A percentile compares a stretch with the other conserved stretches of the same genome.
Conservation (phyloP, 1,284 basidiomycete genomes). For the Agaricales sp. region DNA sequence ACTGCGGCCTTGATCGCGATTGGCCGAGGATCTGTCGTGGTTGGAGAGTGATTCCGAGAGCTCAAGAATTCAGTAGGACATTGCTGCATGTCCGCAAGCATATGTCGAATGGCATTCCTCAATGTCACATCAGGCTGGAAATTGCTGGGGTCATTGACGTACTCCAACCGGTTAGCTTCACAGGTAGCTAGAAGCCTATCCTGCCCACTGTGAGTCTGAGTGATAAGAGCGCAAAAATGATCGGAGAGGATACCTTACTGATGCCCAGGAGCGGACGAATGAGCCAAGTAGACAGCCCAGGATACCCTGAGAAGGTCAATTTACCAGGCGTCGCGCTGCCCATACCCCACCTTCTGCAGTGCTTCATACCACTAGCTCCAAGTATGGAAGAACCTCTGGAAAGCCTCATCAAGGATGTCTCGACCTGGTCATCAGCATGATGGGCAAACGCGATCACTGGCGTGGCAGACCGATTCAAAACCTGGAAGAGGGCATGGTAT, state of each 20-base stretch:
- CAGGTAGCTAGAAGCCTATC: conserved; percentile 69
- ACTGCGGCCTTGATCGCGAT: too few relatives aligned
- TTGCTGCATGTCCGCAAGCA: conserved; percentile 20
- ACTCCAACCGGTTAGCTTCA: conserved; percentile 44
- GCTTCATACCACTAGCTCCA: conserved; percentile 58
- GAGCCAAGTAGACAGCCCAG: conserved; percentile 58
- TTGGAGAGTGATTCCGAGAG: too few relatives aligned
- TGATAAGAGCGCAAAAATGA: not conserved
- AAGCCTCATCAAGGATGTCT: conserved; percentile 64
- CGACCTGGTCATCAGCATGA: conserved; percentile 72
- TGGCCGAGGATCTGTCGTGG: too few relatives aligned
- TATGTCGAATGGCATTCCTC: conserved; percentile 57
- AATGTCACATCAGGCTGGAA: conserved; percentile 59
- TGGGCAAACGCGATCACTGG: conserved; percentile 54
- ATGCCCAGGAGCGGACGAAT: conserved; percentile 57
- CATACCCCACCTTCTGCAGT: conserved; percentile 67
- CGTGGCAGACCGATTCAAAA: conserved; percentile 29
- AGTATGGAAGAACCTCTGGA: conserved; percentile 39
- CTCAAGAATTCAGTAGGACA: conserved; percentile 18
- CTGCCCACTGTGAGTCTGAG: conserved; percentile 24
- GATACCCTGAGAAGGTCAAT: conserved; percentile 33
- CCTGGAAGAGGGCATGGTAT: conserved; percentile 41
- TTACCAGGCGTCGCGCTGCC: conserved; percentile 26
- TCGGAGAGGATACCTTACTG: conserved; percentile 43
- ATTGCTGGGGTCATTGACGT: conserved; percentile 59